These are phyloP conservation scores for Neurospora hispaniola DNA, from an alignment of 495 filamentous ascomycete species.

Conservation along the genomic window DNA sequence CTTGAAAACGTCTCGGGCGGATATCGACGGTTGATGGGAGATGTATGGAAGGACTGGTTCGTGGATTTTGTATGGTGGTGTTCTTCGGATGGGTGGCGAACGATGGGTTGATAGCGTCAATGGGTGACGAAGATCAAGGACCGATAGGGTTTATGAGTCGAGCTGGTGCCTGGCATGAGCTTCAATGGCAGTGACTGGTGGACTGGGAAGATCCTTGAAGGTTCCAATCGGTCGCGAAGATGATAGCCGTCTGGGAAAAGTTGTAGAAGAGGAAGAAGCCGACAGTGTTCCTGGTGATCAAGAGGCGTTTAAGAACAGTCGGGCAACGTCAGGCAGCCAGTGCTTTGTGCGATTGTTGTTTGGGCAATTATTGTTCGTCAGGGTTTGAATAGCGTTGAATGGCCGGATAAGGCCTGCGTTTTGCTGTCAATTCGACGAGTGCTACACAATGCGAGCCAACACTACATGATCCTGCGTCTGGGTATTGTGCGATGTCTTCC, in stretches of 20 bases:
- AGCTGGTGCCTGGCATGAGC: not conserved
- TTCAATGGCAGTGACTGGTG: not conserved
- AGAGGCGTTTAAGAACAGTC: slow-evolving; percentile 4
- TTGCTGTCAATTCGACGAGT: not conserved
- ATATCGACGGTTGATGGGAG: not conserved
- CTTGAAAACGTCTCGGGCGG: not conserved
- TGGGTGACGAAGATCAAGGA: not conserved
- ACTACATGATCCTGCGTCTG: not conserved
- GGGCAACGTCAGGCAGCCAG: slow-evolving; percentile 5
- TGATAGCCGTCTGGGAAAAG: not conserved
- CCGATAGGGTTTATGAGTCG: not conserved
- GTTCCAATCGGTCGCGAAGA: not conserved
- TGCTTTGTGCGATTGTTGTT: slow-evolving; percentile 5
- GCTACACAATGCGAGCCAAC: not conserved
- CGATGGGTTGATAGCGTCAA: not conserved
- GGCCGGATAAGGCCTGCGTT: not conserved
- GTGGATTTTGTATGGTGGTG: not conserved
- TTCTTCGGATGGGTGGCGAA: not conserved
- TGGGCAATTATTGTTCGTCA: not conserved
- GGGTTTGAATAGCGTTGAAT: not conserved
- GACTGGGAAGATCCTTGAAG: not conserved
- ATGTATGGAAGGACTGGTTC: not conserved
- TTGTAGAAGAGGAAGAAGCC: slow-evolving; percentile 1
- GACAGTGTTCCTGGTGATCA: not conserved
- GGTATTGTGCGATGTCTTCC: not conserved